Percentiles rank a stretch among this genome's conserved stretches.
These are phyloP conservation scores for Phaffomyces antillensis DNA, from an alignment of 805 yeast genomes.

Conservation along the genomic window DNA sequence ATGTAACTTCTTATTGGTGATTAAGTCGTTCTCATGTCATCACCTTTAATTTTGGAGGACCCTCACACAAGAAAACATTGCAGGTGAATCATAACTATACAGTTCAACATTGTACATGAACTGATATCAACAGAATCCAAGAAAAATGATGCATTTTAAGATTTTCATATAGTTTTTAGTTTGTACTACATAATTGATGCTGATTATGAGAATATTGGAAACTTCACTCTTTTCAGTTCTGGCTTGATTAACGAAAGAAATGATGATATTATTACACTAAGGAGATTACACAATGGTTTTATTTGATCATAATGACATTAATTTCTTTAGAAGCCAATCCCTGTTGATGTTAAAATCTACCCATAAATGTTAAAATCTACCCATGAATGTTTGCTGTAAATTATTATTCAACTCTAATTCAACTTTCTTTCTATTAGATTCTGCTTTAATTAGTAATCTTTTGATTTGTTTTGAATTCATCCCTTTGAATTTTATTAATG, in stretches of 20 bases:
- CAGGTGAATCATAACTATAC: too few species aligned
- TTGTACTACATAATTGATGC: background rate
- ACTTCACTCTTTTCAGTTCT: conserved; percentile 2
- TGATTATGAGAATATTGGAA: background rate
- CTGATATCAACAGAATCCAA: too few species aligned
- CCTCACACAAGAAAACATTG: too few species aligned
- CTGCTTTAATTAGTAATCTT: conserved; percentile 5
- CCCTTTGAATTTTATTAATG: conserved; percentile 5
- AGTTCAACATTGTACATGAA: too few species aligned
- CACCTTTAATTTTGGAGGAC: too few species aligned
- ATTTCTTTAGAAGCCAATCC: too few species aligned
- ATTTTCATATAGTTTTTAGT: conserved; percentile 2
- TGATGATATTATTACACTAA: conserved; percentile 6
- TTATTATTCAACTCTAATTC: background rate
- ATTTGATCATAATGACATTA: conserved; percentile 1
- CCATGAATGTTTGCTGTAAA: conserved; percentile 6
- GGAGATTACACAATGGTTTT: background rate
- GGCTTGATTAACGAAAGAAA: conserved; percentile 1
- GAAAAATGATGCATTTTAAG: background rate
- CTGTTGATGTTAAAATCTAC: too few species aligned
- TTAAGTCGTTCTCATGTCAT: too few species aligned
- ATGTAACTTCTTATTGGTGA: too few species aligned
- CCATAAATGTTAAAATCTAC: conserved; percentile 7
- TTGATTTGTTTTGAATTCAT: conserved; percentile 1
- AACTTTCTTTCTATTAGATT: conserved; percentile 2